These are phyloP conservation scores for Penicillium brevicompactum DNA, from an alignment of 2,329 filamentous ascomycete genomes.

Conservation along the genomic window DNA sequence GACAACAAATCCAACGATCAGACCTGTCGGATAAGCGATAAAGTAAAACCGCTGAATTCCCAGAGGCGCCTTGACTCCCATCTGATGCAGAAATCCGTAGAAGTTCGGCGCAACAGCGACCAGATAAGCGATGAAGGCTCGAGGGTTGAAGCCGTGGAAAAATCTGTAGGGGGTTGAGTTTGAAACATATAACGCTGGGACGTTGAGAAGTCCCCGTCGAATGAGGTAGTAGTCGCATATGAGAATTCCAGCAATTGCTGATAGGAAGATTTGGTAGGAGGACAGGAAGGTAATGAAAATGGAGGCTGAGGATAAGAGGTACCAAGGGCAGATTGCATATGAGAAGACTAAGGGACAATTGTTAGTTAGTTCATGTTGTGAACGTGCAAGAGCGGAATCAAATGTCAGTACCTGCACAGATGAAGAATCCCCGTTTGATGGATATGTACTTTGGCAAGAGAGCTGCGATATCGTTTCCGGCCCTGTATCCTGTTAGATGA, in stretches of 20 bases:
- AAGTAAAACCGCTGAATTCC: slow-evolving; percentile 54
- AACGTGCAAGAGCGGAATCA: neutral
- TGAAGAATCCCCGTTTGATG: slow-evolving; percentile 43
- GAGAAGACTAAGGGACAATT: slow-evolving; percentile 23
- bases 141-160: slow-evolving; percentile 38
- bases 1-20: slow-evolving; percentile 32
- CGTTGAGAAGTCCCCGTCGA: slow-evolving; percentile 36
- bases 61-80: slow-evolving; percentile 40
- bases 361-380: neutral
- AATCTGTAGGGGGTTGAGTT: slow-evolving; percentile 36
- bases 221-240: slow-evolving; percentile 49
- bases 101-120: slow-evolving; percentile 45
- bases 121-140: slow-evolving; percentile 38
- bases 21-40: slow-evolving; percentile 57
- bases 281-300: slow-evolving; percentile 46
- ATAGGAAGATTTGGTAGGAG: slow-evolving; percentile 45
- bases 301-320: slow-evolving; percentile 35
- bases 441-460: slow-evolving; percentile 45
- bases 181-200: slow-evolving; percentile 39
- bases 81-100: slow-evolving; percentile 45
- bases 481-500: slow-evolving; percentile 15
- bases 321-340: slow-evolving; percentile 44
- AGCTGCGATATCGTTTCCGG: slow-evolving; percentile 43
- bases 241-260: slow-evolving; percentile 46
- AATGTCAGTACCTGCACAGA: slow-evolving; percentile 29